These are phyloP conservation scores for Endocladia muricata DNA, from an alignment of 31 red algal genomes.

Conservation along the genomic window DNA sequence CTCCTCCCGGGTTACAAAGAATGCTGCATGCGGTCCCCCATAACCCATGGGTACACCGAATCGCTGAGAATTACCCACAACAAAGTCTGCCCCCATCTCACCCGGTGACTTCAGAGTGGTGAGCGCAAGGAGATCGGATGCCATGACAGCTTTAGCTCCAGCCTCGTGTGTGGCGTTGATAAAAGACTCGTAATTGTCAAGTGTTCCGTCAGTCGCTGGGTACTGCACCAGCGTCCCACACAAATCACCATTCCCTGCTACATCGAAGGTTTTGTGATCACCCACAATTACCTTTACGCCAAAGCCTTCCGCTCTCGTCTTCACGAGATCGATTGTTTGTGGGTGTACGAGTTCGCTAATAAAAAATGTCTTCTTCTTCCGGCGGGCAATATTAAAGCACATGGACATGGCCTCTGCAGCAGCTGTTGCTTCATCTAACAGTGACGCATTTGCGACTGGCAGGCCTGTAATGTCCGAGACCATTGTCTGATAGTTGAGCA, in stretches of 20 bases:
- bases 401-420: slow-evolving; percentile 99
- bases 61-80: slow-evolving; percentile 90
- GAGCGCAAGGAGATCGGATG: slow-evolving; percentile 86
- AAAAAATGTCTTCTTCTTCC: slow-evolving; percentile 78
- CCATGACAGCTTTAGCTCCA: slow-evolving; percentile 87
- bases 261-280: slow-evolving; percentile 62
- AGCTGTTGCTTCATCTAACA: slow-evolving; percentile 98
- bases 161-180: slow-evolving; percentile 49
- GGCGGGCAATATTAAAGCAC: slow-evolving; percentile 68
- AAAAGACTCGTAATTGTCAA: slow-evolving; percentile 72
- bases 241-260: slow-evolving; percentile 38
- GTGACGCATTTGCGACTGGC: slow-evolving; percentile 93
- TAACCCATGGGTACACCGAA: slow-evolving; percentile 99
- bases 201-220: slow-evolving; percentile 83
- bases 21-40: slow-evolving; percentile 97
- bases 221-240: slow-evolving; percentile 94
- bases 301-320: slow-evolving; percentile 87
- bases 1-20: slow-evolving; percentile 90
- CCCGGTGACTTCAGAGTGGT: slow-evolving; percentile 90
- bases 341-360: slow-evolving; percentile 82
- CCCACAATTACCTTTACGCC: slow-evolving; percentile 85
- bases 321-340: slow-evolving; percentile 88
- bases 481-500: slow-evolving; percentile 99
- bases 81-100: slow-evolving; percentile 95
- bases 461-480: slow-evolving; percentile 95